Evolutionary conservation across 208 protist species (phyloP), one percentile per base, ranked within the genome.

Genomic region (Polymyxa betae): DNA sequence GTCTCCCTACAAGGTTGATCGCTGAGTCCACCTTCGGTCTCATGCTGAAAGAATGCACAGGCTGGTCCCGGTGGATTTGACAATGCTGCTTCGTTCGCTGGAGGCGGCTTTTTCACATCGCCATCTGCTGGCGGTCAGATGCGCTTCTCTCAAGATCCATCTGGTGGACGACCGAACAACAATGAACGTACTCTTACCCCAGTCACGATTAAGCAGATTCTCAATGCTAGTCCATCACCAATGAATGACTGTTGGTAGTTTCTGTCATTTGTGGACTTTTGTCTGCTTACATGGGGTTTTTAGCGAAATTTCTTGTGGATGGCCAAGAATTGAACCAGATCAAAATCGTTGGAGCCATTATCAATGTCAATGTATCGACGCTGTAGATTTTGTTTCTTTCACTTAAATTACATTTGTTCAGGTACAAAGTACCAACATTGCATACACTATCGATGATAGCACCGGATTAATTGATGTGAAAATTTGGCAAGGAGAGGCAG

Each of bases 151-250:
- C n/a, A 43, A 12, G 35, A 82, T 12, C 5, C 5, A 5, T 12
- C 5, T 20, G 72, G 16, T n/a, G 40, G n/a, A 12, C 72, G 72
- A 20, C 72, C 72, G 72, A 35, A 5, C 16, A 35, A 82, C 12
- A 82, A 43, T n/a, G 72, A 82, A 35, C 72, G 72, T 20, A 82
- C 72, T 5, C 72, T 82, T 5, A 82, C 72, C 35, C 16, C 72
- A 5, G 16, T 82, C n/a, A 82, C 72, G n/a, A 82, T 82, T n/a
- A 82, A 82, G 72, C 72, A 82, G n/a, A 82, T 82, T 20, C 72
- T 40, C 12, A 82, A 35, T 35, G 72, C 72, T 5, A 5, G 35
- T 5, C 72, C 72, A n/a, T 82, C 72, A 35, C 72, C 72, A 35
- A 35, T 43, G 16, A 82, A 82, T 82, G 72, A 45, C n/a, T 45